Evolutionary conservation across 345 rosid species (phyloP), one percentile per base, ranked within the genome.

Genomic region (Hibiscus mutabilis): DNA sequence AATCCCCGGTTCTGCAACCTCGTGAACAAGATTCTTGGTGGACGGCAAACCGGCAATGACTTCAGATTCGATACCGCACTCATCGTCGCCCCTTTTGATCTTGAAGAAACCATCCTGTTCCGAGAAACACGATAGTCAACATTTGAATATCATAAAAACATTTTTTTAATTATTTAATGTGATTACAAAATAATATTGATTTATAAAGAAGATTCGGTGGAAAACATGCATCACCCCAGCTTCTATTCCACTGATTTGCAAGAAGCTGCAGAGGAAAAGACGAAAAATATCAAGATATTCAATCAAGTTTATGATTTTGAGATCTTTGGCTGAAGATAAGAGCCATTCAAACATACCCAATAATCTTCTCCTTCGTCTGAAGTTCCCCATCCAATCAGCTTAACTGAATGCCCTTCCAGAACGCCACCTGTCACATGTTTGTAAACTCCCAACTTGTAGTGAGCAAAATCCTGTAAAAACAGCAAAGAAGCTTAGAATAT

Each of bases 311-410:
- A 25, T 22, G 18, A 42, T 72, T 13, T 21, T 9, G 53, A 31
- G 68, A 33, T 60, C 15, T 65, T 24, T 10, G 33, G 4, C 55
- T 1, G 21, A 61, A 66, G 12, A 42, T 11, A 42, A 42, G 1
- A 11, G 13, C 46, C 14, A 42, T 42, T 42, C 14, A 42, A 11
- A 19, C 40, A 74, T 87, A 95, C 99, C 97, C 97, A 95, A 44
- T 95, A 95, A 70, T 95, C 99, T 73, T 87, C 89, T 37, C 97
- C 97, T 6, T 84, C 91, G 19, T 80, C 84, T 7, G 91, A 75
- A 63, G 99, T 90, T 70, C 99, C 99, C 99, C 99, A 95, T 1
- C 99, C 97, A 44, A 95, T 89, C 35, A 92, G 88, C 82, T 92
- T 95, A 73, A 95, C 99, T 60, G 97, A 97, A 77, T 92, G 97